Base-by-base conservation (phyloP, 257 asterid genomes). In the Jasminum sambac region DNA sequence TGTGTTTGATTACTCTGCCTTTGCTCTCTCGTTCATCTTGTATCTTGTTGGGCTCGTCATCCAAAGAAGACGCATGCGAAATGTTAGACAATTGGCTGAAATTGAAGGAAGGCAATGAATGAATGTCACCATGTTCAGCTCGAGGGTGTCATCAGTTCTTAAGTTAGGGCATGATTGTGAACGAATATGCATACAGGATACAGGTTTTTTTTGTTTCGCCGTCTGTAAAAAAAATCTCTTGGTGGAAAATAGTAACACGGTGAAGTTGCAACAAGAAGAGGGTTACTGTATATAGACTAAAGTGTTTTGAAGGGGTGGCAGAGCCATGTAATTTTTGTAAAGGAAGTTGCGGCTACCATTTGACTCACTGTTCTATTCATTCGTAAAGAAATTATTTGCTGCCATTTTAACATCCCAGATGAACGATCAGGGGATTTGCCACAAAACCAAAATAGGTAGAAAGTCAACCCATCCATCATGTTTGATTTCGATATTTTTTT, bases 1-100 rank as follows among this genome's bases (percentile, higher is more conserved):
- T 46, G 76, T 85, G 68, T 84, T 89, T 60, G 97, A 88, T 63
- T 77, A 74, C 79, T 78, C 84, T 3, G 92, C 92, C 11, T 70
- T 83, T 42, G 83, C 71, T 5, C 87, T 90, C 64, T 85, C 87
- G 6, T 64, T 81, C 41, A 42, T 85, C 71, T 68, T 88, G 60
- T 83, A 87, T 67, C 41, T 86, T 37, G 82, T 68, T 25, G 88
- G 92, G 60, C 70, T 83, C 66, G 81, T 69, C 68, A 76, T 80
- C 23, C 89, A 84, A 46, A 74, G 87, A 68, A 83, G 84, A 76
- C 94, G 90, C 16, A 63, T 75, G 1, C 84, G 75, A 58, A 80
- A 83, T 71, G 76, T 81, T 6, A 80, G 96, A 76, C 83, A 77
- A 73, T 74, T 85, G 79, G 85, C 79, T 59, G 84, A 64, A 36